These are phyloP conservation scores for Keithomyces neogunnii DNA, from an alignment of 2,329 filamentous ascomycete species.

Conservation along the genomic window DNA sequence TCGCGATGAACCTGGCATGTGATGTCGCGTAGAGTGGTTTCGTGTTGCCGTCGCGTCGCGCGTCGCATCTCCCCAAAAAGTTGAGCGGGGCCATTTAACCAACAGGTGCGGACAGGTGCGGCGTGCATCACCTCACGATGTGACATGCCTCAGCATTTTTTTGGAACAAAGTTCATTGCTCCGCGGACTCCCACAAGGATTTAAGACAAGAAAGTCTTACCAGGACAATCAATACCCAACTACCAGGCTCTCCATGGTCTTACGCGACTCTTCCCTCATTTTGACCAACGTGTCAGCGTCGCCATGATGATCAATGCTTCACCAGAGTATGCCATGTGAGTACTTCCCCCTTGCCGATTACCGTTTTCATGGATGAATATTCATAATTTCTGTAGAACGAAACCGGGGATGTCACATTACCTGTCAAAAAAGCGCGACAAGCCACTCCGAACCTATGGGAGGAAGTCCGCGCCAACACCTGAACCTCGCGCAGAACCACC, in stretches of 20 bases:
- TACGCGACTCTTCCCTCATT: neutral
- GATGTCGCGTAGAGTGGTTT: slow-evolving; percentile 10
- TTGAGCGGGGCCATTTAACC: slow-evolving; percentile 1
- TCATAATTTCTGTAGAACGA: slow-evolving; percentile 20
- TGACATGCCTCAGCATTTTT: neutral
- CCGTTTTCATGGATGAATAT: neutral
- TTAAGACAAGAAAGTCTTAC: neutral
- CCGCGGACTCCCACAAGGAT: neutral
- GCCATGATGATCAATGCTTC: slow-evolving; percentile 12
- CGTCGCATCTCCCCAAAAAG: slow-evolving; percentile 5
- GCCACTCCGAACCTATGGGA: slow-evolving; percentile 32
- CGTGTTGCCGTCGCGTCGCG: slow-evolving; percentile 5
- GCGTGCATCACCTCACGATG: neutral
- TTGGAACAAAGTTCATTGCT: too few species aligned
- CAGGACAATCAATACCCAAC: neutral
- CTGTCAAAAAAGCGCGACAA: slow-evolving; percentile 22
- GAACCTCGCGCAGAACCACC: slow-evolving; percentile 17
- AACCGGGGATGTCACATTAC: slow-evolving; percentile 15
- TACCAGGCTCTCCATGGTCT: neutral
- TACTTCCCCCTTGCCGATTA: neutral
- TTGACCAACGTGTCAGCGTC: neutral
- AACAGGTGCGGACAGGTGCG: neutral
- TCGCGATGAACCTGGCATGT: slow-evolving; percentile 1
- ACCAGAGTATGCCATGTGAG: slow-evolving; percentile 22
- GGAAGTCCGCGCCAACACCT: slow-evolving; percentile 17